Evolutionary conservation across 208 protist genomes (phyloP), one percentile per base, ranked within the genome.

Genomic region (Trypanosoma boissoni): DNA sequence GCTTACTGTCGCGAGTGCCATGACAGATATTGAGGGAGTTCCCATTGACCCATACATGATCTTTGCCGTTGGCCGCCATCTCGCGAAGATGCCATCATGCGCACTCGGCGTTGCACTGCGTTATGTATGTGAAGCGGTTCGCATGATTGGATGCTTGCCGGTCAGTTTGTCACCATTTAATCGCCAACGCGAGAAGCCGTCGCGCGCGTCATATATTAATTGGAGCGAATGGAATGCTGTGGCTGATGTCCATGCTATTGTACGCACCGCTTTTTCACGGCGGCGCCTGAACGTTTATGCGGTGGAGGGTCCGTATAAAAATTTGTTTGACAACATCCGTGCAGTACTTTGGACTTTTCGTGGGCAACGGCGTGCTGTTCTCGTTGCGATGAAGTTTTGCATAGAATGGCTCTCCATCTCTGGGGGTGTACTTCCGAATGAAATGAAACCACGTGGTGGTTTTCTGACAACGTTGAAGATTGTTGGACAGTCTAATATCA

Each of bases 21-120:
- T 95, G 71, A 63, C 67, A 2, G 84, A 91, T 64, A 87, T 88
- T 37, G 88, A 91, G 32, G 77, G 76, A 3, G 58, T 81, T 14
- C 34, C 69, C n/a, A 90, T 95, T 52, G 88, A 95, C 53, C 88
- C 88, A 10, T 95, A 91, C 61, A 75, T 91, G 34, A 64, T 95
- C 26, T 92, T 87, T 60, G 76, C 88, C 20, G 66, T 83, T 37
- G 83, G 76, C 2, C 72, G 88, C 4, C 64, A 87, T 5, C 59
- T 94, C 24, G 64, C 66, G 27, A 64, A 80, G 21, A 68, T 80
- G 41, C 50, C 68, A 3, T 3, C 50, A 16, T 18, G 39, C 5
- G 66, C 68, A 4, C 23, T 92, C 14, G 88, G 88, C 45, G 76
- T 88, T 67, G 73, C 86, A 26, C 61, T 95, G 31, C 80, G 77